Conservation (phyloP, 768 basidiomycete genomes). For the Lentinus tigrinus region DNA sequence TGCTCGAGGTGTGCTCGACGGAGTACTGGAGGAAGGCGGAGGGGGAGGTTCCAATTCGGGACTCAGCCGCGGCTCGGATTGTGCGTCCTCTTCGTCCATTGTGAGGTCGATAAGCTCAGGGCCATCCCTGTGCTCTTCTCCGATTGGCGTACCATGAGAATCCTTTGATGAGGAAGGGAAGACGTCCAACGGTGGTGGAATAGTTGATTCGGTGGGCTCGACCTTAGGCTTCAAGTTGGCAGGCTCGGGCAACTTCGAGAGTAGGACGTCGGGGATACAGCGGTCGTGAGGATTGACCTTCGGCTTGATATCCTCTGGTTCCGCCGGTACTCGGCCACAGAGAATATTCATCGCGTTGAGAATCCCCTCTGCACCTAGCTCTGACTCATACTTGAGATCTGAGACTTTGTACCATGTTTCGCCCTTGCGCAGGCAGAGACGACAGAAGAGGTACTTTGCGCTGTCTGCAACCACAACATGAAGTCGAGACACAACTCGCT, state of each 20-base stretch:
- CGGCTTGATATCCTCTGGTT: background rate
- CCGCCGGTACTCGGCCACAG: slow-evolving; percentile 25
- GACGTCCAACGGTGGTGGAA: background rate
- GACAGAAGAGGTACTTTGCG: slow-evolving; percentile 59
- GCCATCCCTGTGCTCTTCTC: slow-evolving; percentile 21
- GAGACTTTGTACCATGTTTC: slow-evolving; percentile 52
- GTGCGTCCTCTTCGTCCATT: slow-evolving; percentile 20
- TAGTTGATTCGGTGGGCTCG: background rate
- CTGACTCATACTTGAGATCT: slow-evolving; percentile 40
- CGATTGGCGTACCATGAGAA: background rate
- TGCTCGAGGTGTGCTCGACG: background rate
- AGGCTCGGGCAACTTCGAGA: background rate
- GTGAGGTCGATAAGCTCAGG: slow-evolving; percentile 38
- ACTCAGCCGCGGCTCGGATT: slow-evolving; percentile 5
- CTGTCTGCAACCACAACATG: background rate
- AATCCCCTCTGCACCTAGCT: slow-evolving; percentile 40
- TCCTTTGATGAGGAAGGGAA: background rate
- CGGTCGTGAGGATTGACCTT: background rate
- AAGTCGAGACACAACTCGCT: background rate
- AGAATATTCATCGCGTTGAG: slow-evolving; percentile 44
- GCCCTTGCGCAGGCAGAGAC: slow-evolving; percentile 59
- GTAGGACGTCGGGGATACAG: background rate
- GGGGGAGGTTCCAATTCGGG: background rate
- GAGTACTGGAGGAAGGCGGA: background rate
- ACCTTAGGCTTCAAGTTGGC: background rate